Evolutionary conservation across 148 eudicot species (phyloP), one percentile per base, ranked within the genome.

Genomic region (Rhododendron simsii): DNA sequence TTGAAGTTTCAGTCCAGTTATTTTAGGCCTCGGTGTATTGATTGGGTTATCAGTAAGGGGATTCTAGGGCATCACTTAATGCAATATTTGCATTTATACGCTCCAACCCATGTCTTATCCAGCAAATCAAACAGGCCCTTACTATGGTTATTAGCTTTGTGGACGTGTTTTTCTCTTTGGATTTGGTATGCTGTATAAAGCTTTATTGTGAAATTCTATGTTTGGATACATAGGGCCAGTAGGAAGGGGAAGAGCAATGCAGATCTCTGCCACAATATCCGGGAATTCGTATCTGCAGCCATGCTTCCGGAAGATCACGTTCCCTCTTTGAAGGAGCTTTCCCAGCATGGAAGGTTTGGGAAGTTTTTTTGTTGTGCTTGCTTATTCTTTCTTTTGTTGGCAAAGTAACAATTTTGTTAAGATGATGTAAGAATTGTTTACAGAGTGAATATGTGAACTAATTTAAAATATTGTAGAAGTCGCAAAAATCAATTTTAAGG

Each of bases 321-420:
- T 84, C 99, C 99, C 39, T 90, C 96, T 26, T 84, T 90, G 69
- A 96, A 96, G 93, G 96, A 95, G 92, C 98, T 96, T 81, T 83
- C 92, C 14, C 80, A 90, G 18, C 95, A 96, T 88, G 99, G 99
- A 90, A 95, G 99, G 99, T 95, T 74, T 88, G 57, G 16, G 76
- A 33, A 30, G 2, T 50, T 61, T 87, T 41, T 50, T 23, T 79
- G 61, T 55, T 88, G 53, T 7, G 15, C 26, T 6, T 59, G 0
- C 6, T 81, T 84, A 0, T 35, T n/a, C 13, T 18, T 57, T 73
- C 3, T 81, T 13, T 8, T 26, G 4, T 88, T 6, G 21, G 21
- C 39, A 16, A 39, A 2, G 48, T 37, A 39, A 41, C 20, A 30
- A 67, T 33, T 75, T 16, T 7, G 79, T 39, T 30, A 15, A 71